Conservation (phyloP, 2,329 filamentous ascomycete genomes). For the Lojkania enalia region DNA sequence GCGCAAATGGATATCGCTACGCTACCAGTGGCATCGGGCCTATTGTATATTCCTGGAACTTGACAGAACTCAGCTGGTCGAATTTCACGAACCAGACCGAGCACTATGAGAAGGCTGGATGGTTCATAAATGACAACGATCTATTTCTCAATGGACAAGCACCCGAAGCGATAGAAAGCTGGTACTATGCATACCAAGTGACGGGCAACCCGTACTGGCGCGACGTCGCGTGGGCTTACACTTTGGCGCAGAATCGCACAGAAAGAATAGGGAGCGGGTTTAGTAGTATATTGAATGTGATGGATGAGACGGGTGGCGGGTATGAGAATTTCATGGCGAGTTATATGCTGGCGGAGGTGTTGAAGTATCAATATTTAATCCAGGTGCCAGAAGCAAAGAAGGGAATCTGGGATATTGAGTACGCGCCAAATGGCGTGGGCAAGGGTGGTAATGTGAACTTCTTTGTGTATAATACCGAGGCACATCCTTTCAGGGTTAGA, state of each 20-base stretch:
- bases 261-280: conserved; percentile 69
- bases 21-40: conserved; percentile 77
- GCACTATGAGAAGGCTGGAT: conserved; percentile 71
- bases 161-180: conserved; percentile 80
- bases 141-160: conserved; percentile 64
- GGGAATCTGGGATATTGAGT: conserved; percentile 48
- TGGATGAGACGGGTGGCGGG: conserved; percentile 60
- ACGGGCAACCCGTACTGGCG: conserved; percentile 77
- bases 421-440: not conserved
- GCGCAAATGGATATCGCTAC: conserved; percentile 70
- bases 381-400: conserved; percentile 64
- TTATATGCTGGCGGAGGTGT: conserved; percentile 83
- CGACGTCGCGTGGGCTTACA: conserved; percentile 82
- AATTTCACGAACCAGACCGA: conserved; percentile 43
- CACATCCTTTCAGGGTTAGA: conserved; percentile 60
- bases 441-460: conserved; percentile 52
- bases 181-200: conserved; percentile 83
- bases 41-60: conserved; percentile 56
- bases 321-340: conserved; percentile 76
- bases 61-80: conserved; percentile 13
- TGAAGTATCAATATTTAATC: conserved; percentile 83
- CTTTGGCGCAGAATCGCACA: conserved; percentile 66
- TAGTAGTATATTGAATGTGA: conserved; percentile 68
- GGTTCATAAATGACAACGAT: conserved; percentile 63
- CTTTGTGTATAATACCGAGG: conserved; percentile 68